Evolutionary conservation across 345 rosid species (phyloP).

Genomic region (Cardiospermum halicacabum): DNA sequence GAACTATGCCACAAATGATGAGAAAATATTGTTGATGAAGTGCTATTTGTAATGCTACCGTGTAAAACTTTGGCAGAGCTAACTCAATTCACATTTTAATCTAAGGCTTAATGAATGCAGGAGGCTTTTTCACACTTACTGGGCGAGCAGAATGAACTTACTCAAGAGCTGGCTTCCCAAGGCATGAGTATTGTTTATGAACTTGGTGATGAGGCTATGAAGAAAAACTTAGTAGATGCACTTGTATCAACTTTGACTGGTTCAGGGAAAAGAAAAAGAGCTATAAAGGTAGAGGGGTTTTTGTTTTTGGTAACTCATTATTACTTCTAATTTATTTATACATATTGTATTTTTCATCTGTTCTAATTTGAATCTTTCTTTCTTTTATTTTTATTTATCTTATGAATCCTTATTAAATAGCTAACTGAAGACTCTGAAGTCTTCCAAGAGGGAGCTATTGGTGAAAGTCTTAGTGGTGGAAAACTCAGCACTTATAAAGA

Average conservation of each 20-base stretch:
- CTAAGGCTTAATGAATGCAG: slow-evolving; percentile 38
- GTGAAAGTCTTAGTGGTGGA: slow-evolving; percentile 81
- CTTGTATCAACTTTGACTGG: slow-evolving; percentile 84
- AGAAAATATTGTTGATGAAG: background rate
- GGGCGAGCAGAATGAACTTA: slow-evolving; percentile 93
- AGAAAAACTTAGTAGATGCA: slow-evolving; percentile 79
- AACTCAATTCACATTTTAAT: too few relatives aligned
- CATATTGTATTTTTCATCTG: background rate
- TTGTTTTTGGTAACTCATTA: background rate
- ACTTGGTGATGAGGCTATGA: slow-evolving; percentile 87
- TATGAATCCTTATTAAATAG: slow-evolving; percentile 35
- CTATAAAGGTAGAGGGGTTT: slow-evolving; percentile 74
- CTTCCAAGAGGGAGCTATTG: slow-evolving; percentile 87
- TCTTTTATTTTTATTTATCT: too few relatives aligned
- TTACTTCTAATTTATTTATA: too few relatives aligned
- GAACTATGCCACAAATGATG: background rate
- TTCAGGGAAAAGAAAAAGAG: slow-evolving; percentile 94
- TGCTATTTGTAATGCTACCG: background rate
- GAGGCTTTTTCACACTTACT: slow-evolving; percentile 90
- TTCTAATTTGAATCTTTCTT: slow-evolving; percentile 4
- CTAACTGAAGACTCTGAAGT: slow-evolving; percentile 88
- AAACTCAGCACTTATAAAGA: slow-evolving; percentile 94
- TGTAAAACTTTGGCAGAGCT: too few relatives aligned
- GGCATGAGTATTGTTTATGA: slow-evolving; percentile 98
- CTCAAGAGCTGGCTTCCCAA: slow-evolving; percentile 95